Evolutionary conservation across 2,329 filamentous ascomycete species (phyloP).

Genomic region (Penicillium freii): DNA sequence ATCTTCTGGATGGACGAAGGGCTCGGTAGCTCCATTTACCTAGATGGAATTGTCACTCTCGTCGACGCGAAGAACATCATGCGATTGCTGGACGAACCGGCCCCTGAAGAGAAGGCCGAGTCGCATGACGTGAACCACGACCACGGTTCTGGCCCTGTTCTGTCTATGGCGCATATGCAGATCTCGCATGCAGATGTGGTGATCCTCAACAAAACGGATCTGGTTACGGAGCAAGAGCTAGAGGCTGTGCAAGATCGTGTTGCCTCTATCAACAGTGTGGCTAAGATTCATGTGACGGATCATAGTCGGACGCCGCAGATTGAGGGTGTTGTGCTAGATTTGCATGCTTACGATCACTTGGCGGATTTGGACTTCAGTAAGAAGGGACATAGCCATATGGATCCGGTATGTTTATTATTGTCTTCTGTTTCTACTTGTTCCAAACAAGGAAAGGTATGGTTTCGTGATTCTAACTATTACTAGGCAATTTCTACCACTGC

Average conservation of each 20-base stretch:
- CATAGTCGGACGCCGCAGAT: slow-evolving; percentile 77
- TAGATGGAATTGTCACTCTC: slow-evolving; percentile 93
- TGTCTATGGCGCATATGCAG: slow-evolving; percentile 92
- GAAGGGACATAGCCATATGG: slow-evolving; percentile 86
- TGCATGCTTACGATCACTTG: slow-evolving; percentile 89
- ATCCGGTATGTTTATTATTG: slow-evolving; percentile 59
- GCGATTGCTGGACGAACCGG: slow-evolving; percentile 70
- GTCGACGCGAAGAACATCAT: slow-evolving; percentile 94
- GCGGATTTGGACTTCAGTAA: slow-evolving; percentile 66
- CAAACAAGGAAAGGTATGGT: no score
- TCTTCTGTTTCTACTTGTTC: background rate
- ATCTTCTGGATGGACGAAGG: slow-evolving; percentile 98
- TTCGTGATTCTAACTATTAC: background rate
- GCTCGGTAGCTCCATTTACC: slow-evolving; percentile 88
- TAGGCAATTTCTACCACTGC: slow-evolving; percentile 82
- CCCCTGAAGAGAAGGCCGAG: slow-evolving; percentile 46
- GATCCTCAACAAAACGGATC: slow-evolving; percentile 88
- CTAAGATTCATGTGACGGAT: slow-evolving; percentile 77
- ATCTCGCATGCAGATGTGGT: slow-evolving; percentile 96
- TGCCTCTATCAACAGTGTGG: slow-evolving; percentile 82
- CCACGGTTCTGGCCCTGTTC: slow-evolving; percentile 58
- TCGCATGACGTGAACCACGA: slow-evolving; percentile 45
- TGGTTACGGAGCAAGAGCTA: slow-evolving; percentile 70
- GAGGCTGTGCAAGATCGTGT: slow-evolving; percentile 68
- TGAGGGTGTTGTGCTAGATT: slow-evolving; percentile 80